Evolutionary conservation across 257 asterid species (phyloP), one percentile per base, ranked within the genome.

Genomic region (Nicotiana benthamiana): DNA sequence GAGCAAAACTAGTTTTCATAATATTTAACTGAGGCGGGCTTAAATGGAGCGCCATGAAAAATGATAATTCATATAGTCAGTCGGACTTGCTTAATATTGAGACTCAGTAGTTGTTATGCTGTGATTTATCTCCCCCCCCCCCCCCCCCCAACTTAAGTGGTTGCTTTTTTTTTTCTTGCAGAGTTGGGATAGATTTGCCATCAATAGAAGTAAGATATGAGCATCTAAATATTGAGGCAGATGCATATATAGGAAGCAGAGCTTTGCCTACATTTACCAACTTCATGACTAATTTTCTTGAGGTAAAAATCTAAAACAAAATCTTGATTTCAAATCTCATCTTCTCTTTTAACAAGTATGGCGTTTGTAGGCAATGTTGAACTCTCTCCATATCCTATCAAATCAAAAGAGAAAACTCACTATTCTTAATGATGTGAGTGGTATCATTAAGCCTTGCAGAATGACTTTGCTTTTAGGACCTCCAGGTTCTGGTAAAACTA

Each of bases 371-470:
- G 6, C 11, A 56, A 17, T 56, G 22, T 56, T 56, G 61, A 18
- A 1, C 59, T 91, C 84, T 26, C 85, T 89, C n/a, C 89, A 84
- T 30, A 46, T 89, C 8, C 84, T 87, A n/a, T 85, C 88, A 1
- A 88, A 86, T 57, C 78, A 85, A 34, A 91, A 89, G 82, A 91
- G 85, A 77, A 87, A 89, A 0, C 79, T 91, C 18, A 81, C 93
- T 1, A 91, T 91, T 16, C 87, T 91, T 6, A 86, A 87, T 24
- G 90, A 89, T 85, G 91, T 88, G 1, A 91, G 92, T 79, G 96
- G 96, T 10, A 79, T 88, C 62, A 86, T 91, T 82, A 90, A 88
- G 81, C 96, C 96, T 1, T 70, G 92, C 79, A 85, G 92, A 82
- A 17, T 56, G 24, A 56, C 61, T 56, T 18, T 56, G 9, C 61